Base-by-base conservation (phyloP, 2,329 filamentous ascomycete species). In the Magnaporthiopsis poae region DNA sequence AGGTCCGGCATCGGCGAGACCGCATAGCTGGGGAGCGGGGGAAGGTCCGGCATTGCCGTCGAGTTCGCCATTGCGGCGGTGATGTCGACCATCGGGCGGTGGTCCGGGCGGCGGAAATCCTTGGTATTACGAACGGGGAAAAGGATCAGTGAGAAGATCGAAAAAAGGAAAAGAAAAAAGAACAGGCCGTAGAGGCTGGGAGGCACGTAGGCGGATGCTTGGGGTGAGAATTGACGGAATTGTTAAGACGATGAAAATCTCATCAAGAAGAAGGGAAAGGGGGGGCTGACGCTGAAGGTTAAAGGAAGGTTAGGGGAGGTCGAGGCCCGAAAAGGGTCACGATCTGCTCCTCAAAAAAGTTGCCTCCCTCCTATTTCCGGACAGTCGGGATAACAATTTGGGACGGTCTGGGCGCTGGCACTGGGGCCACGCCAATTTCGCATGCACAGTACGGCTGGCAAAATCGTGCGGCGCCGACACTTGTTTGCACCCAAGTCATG, bases 11-110 rank as follows among this genome's bases (percentile, higher is more conserved):
- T 86, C 11, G 88, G 87, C 70, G 81, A 81, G 67, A 95, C 80
- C 31, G 86, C 87, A 80, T 96, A 97, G n/a, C 84, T 78, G 63
- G 95, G 94, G 61, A 98, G 87, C 65, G 93, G 91, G 71, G 94
- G 93, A 65, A 98, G 85, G 73, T 88, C 86, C 78, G 82, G 82
- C 69, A 80, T 76, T 70, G 85, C 75, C 25, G 84, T 84, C 67
- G 80, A 75, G 75, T 86, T 88, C 74, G 76, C 76, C 79, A 82
- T 82, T 25, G 46, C 21, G 72, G 73, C 71, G 61, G 76, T 75
- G 69, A 76, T 72, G 74, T 80, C 79, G 70, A 76, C 77, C 80
- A 81, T 81, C 74, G 66, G 66, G 62, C 65, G 46, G 56, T 61
- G 33, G 60, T 29, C 52, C n/a, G 33, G 13, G 36, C 2, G 15